Percentiles rank a stretch among this genome's conserved stretches.
These are phyloP conservation scores for Clavaria fumosa DNA, from an alignment of 768 basidiomycete genomes.

Conservation along the genomic window DNA sequence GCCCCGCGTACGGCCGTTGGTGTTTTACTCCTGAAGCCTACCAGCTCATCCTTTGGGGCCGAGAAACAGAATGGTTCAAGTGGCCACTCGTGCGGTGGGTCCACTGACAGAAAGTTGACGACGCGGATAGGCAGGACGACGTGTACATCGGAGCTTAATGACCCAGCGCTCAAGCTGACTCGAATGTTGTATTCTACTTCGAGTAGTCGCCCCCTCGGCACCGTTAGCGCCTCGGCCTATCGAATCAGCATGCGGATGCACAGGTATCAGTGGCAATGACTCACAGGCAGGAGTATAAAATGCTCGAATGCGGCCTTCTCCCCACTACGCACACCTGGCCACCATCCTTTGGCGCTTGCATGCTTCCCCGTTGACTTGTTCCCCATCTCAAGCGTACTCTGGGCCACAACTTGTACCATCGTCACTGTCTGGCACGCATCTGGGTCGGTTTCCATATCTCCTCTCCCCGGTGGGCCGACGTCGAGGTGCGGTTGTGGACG, in stretches of 20 bases:
- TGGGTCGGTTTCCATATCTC: slow-evolving; percentile 22
- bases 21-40: no score
- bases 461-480: slow-evolving; percentile 10
- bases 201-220: slow-evolving; percentile 51
- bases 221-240: slow-evolving; percentile 52
- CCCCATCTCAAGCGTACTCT: slow-evolving; percentile 49
- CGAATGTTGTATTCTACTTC: slow-evolving; percentile 65
- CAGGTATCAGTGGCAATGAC: no score
- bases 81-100: slow-evolving; percentile 45
- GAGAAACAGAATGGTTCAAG: no score
- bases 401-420: slow-evolving; percentile 46
- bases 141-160: slow-evolving; percentile 44
- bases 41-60: no score
- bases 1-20: no score
- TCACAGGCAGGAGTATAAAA: slow-evolving; percentile 59
- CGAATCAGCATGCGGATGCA: slow-evolving; percentile 5
- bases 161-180: slow-evolving; percentile 44
- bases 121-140: slow-evolving; percentile 63
- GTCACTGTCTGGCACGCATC: slow-evolving; percentile 53
- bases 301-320: slow-evolving; percentile 51
- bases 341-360: slow-evolving; percentile 80
- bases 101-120: slow-evolving; percentile 75
- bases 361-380: slow-evolving; percentile 47
- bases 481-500: slow-evolving; percentile 32
- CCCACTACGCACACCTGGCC: slow-evolving; percentile 61